These are phyloP conservation scores for Lecanosticta acicola DNA, from an alignment of 2,329 filamentous ascomycete genomes.

Conservation along the genomic window DNA sequence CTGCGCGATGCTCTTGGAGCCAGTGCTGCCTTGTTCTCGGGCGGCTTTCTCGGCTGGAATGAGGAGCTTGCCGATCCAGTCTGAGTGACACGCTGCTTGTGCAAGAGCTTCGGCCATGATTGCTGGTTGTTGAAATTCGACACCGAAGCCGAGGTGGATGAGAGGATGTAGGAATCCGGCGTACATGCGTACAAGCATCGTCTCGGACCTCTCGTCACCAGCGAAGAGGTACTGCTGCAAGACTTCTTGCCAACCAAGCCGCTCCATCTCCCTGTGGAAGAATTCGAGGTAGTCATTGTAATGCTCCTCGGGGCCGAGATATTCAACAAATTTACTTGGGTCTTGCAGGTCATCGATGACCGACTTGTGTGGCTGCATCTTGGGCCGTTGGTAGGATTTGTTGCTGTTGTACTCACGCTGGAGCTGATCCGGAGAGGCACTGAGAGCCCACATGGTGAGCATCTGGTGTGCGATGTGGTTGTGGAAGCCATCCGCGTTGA, in stretches of 20 bases:
- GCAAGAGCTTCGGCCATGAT: slow-evolving; percentile 76
- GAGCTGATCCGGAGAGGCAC: slow-evolving; percentile 57
- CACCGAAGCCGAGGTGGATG: slow-evolving; percentile 74
- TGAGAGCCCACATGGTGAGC: slow-evolving; percentile 69
- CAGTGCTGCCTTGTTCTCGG: slow-evolving; percentile 23
- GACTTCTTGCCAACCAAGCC: slow-evolving; percentile 55
- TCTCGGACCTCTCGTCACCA: slow-evolving; percentile 58
- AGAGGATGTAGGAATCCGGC: slow-evolving; percentile 70
- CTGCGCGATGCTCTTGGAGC: slow-evolving; percentile 45
- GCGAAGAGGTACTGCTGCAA: slow-evolving; percentile 65
- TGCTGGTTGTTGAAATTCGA: slow-evolving; percentile 77
- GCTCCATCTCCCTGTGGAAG: slow-evolving; percentile 68
- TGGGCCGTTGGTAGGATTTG: slow-evolving; percentile 58
- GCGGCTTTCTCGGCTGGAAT: slow-evolving; percentile 47
- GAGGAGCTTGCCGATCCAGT: slow-evolving; percentile 53
- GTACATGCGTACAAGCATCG: slow-evolving; percentile 64
- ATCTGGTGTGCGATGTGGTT: slow-evolving; percentile 77
- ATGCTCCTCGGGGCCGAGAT: slow-evolving; percentile 56
- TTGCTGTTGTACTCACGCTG: slow-evolving; percentile 61
- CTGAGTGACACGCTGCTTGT: slow-evolving; percentile 64
- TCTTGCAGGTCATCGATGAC: slow-evolving; percentile 54
- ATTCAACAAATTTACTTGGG: slow-evolving; percentile 50
- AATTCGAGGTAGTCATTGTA: slow-evolving; percentile 73
- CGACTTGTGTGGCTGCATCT: slow-evolving; percentile 35
- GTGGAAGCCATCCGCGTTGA: slow-evolving; percentile 69